Percentiles rank a stretch among this genome's conserved stretches.
These are phyloP conservation scores for Penicillium nucicola DNA, from an alignment of 495 filamentous ascomycete species.

Conservation along the genomic window DNA sequence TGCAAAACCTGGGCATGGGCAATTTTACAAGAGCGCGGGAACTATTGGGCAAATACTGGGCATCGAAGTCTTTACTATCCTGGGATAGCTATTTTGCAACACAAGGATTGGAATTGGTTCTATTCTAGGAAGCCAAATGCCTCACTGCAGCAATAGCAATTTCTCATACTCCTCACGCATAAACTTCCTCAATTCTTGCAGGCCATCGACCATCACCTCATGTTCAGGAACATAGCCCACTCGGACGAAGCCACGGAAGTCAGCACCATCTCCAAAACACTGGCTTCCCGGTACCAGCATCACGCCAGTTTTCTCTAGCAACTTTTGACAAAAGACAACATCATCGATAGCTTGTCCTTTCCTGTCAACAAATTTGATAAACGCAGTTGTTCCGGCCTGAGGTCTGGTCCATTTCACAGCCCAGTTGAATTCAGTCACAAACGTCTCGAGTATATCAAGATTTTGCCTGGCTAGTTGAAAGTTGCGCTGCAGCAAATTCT, in stretches of 20 bases:
- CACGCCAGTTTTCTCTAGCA: conserved; percentile 68
- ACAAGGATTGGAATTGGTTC: conserved; percentile 23
- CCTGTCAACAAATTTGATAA: conserved; percentile 63
- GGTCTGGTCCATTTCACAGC: conserved; percentile 69
- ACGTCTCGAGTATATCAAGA: conserved; percentile 59
- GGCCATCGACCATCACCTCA: conserved; percentile 60
- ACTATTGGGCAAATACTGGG: conserved; percentile 20
- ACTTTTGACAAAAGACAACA: conserved; percentile 61
- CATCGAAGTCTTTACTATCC: conserved; percentile 10
- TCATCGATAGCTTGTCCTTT: conserved; percentile 64
- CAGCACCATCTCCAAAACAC: conserved; percentile 67
- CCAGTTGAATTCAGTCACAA: conserved; percentile 53
- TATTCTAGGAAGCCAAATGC: conserved; percentile 17
- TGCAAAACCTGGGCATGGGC: conserved; percentile 32
- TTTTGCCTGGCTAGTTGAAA: conserved; percentile 67
- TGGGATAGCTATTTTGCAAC: conserved; percentile 27
- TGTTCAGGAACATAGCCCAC: conserved; percentile 74
- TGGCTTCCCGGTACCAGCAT: conserved; percentile 70
- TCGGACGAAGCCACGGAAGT: conserved; percentile 75
- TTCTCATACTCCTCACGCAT: conserved; percentile 55
- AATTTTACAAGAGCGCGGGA: conserved; percentile 32
- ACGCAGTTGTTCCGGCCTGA: conserved; percentile 76
- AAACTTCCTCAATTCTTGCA: conserved; percentile 61
- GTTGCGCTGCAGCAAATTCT: conserved; percentile 64
- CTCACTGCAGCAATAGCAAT: neutral